Evolutionary conservation across 1,284 basidiomycete genomes (phyloP).

Genomic region (Macrocybe sp.): DNA sequence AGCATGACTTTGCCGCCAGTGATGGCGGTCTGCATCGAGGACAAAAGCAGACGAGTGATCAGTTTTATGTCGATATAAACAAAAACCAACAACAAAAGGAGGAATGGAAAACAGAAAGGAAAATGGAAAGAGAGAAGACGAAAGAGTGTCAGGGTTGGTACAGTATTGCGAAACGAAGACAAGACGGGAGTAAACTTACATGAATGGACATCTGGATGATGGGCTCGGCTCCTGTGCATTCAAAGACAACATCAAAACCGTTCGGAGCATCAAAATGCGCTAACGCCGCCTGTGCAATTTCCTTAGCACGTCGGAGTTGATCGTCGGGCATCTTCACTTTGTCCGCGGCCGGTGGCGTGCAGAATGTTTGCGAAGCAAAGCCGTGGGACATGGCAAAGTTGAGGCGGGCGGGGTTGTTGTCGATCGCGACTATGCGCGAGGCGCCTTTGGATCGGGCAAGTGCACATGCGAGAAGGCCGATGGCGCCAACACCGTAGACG

Average conservation of each 20-base stretch:
- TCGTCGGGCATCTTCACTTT: constrained; percentile 54
- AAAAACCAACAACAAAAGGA: too few species aligned
- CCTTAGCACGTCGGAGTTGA: constrained; percentile 63
- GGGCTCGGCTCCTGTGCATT: constrained; percentile 91
- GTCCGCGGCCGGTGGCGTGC: constrained; percentile 46
- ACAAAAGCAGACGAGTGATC: constrained; percentile 1
- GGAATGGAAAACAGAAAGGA: constrained; percentile 8
- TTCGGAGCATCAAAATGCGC: constrained; percentile 57
- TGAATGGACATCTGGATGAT: constrained; percentile 87
- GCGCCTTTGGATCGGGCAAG: constrained; percentile 73
- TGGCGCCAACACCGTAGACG: constrained; percentile 89
- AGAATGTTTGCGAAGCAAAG: constrained; percentile 73
- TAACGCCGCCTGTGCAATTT: constrained; percentile 50
- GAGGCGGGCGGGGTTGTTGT: constrained; percentile 80
- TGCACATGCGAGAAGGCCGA: constrained; percentile 84
- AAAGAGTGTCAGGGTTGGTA: background rate
- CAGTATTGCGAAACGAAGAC: background rate
- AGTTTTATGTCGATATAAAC: background rate
- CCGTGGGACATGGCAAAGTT: constrained; percentile 71
- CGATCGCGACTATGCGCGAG: constrained; percentile 70
- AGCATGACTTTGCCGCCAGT: constrained; percentile 88
- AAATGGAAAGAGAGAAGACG: constrained; percentile 7
- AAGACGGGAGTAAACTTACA: constrained; percentile 41
- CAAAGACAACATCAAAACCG: constrained; percentile 90
- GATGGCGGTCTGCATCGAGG: constrained; percentile 55